phyloP scores from a whole-genome alignment of 352 stramenopile species.

The Plasmopara halstedii region DNA sequence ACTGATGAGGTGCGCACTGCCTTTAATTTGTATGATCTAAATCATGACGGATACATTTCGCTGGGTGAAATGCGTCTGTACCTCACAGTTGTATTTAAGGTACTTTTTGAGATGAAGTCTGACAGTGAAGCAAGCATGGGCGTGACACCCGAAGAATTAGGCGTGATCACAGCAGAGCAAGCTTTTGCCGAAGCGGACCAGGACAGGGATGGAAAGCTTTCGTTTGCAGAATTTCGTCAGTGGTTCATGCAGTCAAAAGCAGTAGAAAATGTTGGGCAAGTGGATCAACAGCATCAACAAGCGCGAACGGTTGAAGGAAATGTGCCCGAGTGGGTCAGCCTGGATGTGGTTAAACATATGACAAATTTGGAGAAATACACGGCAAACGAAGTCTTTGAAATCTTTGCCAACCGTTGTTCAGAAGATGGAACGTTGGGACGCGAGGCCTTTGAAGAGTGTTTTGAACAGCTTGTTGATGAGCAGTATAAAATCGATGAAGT shows the following conservation, averaged over 20 bases:
- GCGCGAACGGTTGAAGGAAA: slow-evolving; percentile 15
- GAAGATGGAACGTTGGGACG: slow-evolving; percentile 75
- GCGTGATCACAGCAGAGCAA: slow-evolving; percentile 66
- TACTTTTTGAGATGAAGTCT: slow-evolving; percentile 79
- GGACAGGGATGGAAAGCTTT: slow-evolving; percentile 70
- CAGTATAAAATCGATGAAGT: slow-evolving; percentile 67
- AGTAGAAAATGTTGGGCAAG: slow-evolving; percentile 13
- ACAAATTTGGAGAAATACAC: slow-evolving; percentile 78
- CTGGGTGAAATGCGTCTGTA: slow-evolving; percentile 81
- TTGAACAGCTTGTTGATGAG: slow-evolving; percentile 76
- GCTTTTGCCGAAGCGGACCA: slow-evolving; percentile 74
- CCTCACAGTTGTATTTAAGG: slow-evolving; percentile 80
- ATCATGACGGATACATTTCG: slow-evolving; percentile 82
- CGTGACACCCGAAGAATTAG: slow-evolving; percentile 65
- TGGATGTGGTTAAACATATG: slow-evolving; percentile 78
- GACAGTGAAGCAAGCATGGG: slow-evolving; percentile 49
- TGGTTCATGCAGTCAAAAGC: slow-evolving; percentile 65
- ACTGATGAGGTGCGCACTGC: slow-evolving; percentile 72
- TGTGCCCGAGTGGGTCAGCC: slow-evolving; percentile 46
- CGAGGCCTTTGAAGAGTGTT: slow-evolving; percentile 77
- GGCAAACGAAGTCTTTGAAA: slow-evolving; percentile 78
- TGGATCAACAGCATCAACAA: slow-evolving; percentile 11
- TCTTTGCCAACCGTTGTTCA: slow-evolving; percentile 75
- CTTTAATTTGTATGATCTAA: slow-evolving; percentile 84
- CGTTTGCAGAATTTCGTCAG: slow-evolving; percentile 73